Evolutionary conservation across 2,329 filamentous ascomycete species (phyloP).

Genomic region (Zasmidium angulare): DNA sequence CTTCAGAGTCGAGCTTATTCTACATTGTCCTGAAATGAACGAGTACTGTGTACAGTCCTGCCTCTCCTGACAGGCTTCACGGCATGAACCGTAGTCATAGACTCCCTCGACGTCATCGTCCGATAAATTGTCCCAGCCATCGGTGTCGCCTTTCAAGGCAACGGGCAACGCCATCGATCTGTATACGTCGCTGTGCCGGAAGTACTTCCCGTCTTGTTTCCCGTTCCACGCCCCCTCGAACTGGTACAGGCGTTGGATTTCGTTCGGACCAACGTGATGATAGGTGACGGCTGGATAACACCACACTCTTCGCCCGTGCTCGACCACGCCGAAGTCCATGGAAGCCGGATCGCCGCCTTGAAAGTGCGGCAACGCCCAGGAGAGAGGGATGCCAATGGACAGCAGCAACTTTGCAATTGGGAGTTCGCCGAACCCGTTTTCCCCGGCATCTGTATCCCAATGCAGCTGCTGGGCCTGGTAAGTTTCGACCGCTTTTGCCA

Average conservation of each 20-base stretch:
- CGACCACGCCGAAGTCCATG: constrained; percentile 18
- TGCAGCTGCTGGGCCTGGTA: constrained; percentile 31
- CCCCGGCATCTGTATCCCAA: constrained; percentile 20
- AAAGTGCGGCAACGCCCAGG: constrained; percentile 20
- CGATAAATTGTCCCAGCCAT: not conserved
- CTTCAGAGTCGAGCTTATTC: too few relatives aligned
- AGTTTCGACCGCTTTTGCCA: constrained; percentile 11
- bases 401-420: constrained; percentile 24
- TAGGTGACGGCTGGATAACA: constrained; percentile 27
- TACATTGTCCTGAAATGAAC: too few relatives aligned
- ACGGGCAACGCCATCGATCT: not conserved
- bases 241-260: constrained; percentile 22
- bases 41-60: too few relatives aligned
- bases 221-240: constrained; percentile 27
- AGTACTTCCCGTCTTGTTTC: not conserved
- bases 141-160: too few relatives aligned
- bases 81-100: too few relatives aligned
- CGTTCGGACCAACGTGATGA: constrained; percentile 19
- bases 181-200: not conserved
- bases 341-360: constrained; percentile 19
- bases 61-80: too few relatives aligned
- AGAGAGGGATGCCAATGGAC: constrained; percentile 20
- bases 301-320: constrained; percentile 22
- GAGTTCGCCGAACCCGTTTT: constrained; percentile 23
- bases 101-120: not conserved